Evolutionary conservation across 2,329 filamentous ascomycete genomes (phyloP).

Genomic region (Diaporthe eres): DNA sequence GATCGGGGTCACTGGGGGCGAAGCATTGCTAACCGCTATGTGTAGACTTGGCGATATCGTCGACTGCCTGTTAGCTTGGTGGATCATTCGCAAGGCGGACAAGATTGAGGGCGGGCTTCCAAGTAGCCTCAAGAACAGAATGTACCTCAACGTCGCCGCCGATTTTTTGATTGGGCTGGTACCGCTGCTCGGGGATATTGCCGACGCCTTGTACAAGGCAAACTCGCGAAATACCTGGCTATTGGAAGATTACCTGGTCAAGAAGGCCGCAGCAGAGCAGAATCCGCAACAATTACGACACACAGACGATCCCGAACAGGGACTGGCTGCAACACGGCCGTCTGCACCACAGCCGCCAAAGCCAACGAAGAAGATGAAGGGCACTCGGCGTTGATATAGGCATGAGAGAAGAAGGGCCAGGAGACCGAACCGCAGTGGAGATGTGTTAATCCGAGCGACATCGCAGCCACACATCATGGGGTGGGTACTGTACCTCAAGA

Average conservation of each 20-base stretch:
- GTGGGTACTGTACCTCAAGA: neutral
- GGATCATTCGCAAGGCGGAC: constrained; percentile 78
- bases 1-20: too few species aligned
- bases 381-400: neutral
- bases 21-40: constrained; percentile 42
- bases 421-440: neutral
- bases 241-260: constrained; percentile 76
- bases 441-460: constrained; percentile 12
- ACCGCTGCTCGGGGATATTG: constrained; percentile 82
- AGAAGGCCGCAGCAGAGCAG: constrained; percentile 72
- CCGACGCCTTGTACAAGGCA: constrained; percentile 79
- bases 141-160: constrained; percentile 84
- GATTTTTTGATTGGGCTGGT: constrained; percentile 83
- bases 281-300: constrained; percentile 28
- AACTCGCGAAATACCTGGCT: constrained; percentile 83
- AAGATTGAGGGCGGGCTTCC: constrained; percentile 85
- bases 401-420: neutral
- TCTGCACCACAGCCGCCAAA: neutral
- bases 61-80: constrained; percentile 80
- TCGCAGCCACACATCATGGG: constrained; percentile 16
- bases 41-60: constrained; percentile 79
- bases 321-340: neutral
- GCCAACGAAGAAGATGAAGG: neutral
- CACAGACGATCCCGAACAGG: constrained; percentile 22
- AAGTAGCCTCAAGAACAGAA: constrained; percentile 70